Percentiles rank a stretch among this genome's conserved stretches.
Evolutionary conservation across 2,329 filamentous ascomycete genomes (phyloP).

Genomic region (Botrytis fabae): DNA sequence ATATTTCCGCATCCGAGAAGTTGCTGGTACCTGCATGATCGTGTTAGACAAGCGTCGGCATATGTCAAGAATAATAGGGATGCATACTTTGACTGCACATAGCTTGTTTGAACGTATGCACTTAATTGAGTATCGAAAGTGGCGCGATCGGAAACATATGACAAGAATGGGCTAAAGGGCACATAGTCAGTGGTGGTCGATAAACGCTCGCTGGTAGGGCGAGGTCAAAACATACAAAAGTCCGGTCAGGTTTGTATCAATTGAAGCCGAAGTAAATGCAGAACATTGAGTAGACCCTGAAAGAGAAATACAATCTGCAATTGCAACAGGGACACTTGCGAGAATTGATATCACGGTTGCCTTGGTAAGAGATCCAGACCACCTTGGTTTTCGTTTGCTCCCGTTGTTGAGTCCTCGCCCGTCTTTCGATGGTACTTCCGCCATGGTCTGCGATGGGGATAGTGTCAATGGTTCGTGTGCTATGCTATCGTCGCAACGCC

Average conservation of each 20-base stretch:
- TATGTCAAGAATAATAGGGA: constrained; percentile 13
- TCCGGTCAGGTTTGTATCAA: constrained; percentile 57
- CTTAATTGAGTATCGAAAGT: constrained; percentile 77
- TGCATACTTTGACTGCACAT: constrained; percentile 74
- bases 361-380: constrained; percentile 31
- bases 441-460: constrained; percentile 24
- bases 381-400: constrained; percentile 31
- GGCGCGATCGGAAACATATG: constrained; percentile 71
- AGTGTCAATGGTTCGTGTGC: constrained; percentile 7
- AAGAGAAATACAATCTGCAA: constrained; percentile 61
- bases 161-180: constrained; percentile 72
- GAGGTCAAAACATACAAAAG: constrained; percentile 59
- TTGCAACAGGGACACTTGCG: constrained; percentile 35
- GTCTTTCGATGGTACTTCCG: constrained; percentile 19
- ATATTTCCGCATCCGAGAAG: constrained; percentile 79
- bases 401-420: constrained; percentile 12
- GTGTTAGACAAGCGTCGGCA: constrained; percentile 36
- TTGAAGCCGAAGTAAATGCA: constrained; percentile 69
- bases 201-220: constrained; percentile 23
- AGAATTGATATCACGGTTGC: constrained; percentile 38
- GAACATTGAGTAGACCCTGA: constrained; percentile 68
- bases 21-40: constrained; percentile 67
- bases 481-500: constrained; percentile 25
- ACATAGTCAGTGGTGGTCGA: constrained; percentile 26
- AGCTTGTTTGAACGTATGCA: constrained; percentile 71